Percentiles rank a stretch among this genome's conserved stretches.
These are phyloP conservation scores for Phylloporus sp. DNA, from an alignment of 768 basidiomycete genomes.

Conservation along the genomic window DNA sequence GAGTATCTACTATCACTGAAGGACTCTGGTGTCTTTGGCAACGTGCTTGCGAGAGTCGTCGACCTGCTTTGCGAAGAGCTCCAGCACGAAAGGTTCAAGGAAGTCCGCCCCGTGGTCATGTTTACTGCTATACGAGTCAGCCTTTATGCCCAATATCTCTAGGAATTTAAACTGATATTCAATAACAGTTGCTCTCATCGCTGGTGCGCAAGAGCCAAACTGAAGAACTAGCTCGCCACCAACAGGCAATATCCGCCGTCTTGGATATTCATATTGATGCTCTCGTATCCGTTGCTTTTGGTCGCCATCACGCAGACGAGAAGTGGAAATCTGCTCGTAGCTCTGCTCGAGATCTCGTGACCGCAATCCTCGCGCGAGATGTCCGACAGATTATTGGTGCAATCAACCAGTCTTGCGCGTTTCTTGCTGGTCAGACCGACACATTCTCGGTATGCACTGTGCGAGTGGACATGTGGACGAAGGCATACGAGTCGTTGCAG, in stretches of 20 bases:
- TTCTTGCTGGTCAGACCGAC: slow-evolving; percentile 27
- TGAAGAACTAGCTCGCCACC: slow-evolving; percentile 24
- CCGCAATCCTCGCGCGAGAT: slow-evolving; percentile 30
- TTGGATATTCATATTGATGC: slow-evolving; percentile 49
- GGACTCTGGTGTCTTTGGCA: slow-evolving; percentile 45
- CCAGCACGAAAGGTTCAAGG: slow-evolving; percentile 69
- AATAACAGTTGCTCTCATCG: slow-evolving; percentile 30
- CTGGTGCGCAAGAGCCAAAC: slow-evolving; percentile 31
- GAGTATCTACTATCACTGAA: slow-evolving; percentile 58
- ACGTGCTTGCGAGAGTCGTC: slow-evolving; percentile 66
- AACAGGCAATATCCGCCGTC: slow-evolving; percentile 31
- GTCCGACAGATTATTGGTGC: slow-evolving; percentile 28
- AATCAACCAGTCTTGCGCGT: slow-evolving; percentile 31
- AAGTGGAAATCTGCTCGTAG: slow-evolving; percentile 41
- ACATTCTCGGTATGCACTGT: slow-evolving; percentile 37
- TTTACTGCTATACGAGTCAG: slow-evolving; percentile 59
- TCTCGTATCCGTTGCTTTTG: slow-evolving; percentile 45
- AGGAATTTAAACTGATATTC: slow-evolving; percentile 4
- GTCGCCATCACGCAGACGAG: slow-evolving; percentile 33
- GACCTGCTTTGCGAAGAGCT: slow-evolving; percentile 76
- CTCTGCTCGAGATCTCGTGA: slow-evolving; percentile 40
- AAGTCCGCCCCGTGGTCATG: slow-evolving; percentile 57
- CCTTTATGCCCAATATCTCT: slow-evolving; percentile 8
- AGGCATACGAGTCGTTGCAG: slow-evolving; percentile 54
- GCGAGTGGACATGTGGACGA: slow-evolving; percentile 63